phyloP scores from a whole-genome alignment of 176 grass and related monocot species.

The Cocos nucifera region DNA sequence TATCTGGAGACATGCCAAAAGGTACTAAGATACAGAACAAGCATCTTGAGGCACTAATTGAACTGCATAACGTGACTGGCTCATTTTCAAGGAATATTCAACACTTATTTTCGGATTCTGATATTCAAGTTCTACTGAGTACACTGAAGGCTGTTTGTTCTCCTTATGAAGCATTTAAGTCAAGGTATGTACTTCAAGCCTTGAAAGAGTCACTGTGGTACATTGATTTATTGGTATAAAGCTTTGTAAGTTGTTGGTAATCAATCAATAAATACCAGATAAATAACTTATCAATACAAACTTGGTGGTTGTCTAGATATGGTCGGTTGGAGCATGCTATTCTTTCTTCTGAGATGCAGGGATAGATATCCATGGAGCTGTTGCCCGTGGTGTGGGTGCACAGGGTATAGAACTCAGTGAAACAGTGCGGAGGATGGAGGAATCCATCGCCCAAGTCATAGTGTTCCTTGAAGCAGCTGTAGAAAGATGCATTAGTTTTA shows the following conservation, averaged over 20 bases:
- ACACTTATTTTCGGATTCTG: conserved; percentile 86
- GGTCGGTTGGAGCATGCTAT: conserved; percentile 90
- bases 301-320: conserved; percentile 43
- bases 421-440: conserved; percentile 94
- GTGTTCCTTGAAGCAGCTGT: conserved; percentile 86
- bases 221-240: neutral
- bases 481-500: conserved; percentile 92
- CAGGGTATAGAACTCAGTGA: conserved; percentile 99
- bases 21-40: conserved; percentile 29
- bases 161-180: conserved; percentile 91
- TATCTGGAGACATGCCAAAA: conserved; percentile 30
- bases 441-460: conserved; percentile 87
- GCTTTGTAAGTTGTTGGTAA: neutral
- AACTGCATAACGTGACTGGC: neutral
- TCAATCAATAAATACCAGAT: neutral
- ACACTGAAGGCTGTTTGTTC: conserved; percentile 92
- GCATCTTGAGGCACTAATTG: conserved; percentile 40
- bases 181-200: conserved; percentile 34
- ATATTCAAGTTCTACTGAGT: conserved; percentile 59
- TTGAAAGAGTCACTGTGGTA: no score
- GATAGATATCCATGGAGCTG: conserved; percentile 81
- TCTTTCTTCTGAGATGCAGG: conserved; percentile 66
- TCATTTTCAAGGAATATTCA: conserved; percentile 91
- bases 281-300: neutral
- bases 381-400: conserved; percentile 73